These are phyloP conservation scores for Exophiala sp. DNA, from an alignment of 2,329 filamentous ascomycete species.

Conservation along the genomic window DNA sequence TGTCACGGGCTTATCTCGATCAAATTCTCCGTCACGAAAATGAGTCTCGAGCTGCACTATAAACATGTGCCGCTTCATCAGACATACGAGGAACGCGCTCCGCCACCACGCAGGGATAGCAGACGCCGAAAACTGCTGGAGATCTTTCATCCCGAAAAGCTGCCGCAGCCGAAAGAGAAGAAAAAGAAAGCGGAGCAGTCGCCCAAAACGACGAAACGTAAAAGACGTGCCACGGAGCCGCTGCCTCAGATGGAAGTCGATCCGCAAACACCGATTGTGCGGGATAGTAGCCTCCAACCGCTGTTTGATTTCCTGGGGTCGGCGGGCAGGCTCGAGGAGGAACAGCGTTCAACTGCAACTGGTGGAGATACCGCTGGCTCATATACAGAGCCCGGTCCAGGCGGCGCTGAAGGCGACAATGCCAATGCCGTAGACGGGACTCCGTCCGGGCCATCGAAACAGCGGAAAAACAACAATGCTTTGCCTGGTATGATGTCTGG, in stretches of 20 bases:
- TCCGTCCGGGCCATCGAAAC: neutral
- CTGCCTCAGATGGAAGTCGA: neutral
- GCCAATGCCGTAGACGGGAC: neutral
- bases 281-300: constrained; percentile 19
- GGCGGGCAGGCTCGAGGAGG: constrained; percentile 8
- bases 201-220: neutral
- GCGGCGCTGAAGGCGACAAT: neutral
- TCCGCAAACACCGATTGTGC: neutral
- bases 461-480: neutral
- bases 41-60: constrained; percentile 25
- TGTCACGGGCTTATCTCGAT: constrained; percentile 23
- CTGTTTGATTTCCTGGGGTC: constrained; percentile 26
- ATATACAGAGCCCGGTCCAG: too few species aligned
- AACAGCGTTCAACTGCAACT: neutral
- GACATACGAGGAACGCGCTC: constrained; percentile 27
- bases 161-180: constrained; percentile 11
- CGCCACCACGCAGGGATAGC: constrained; percentile 19
- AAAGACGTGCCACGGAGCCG: constrained; percentile 15
- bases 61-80: constrained; percentile 26
- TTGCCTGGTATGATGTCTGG: constrained; percentile 20
- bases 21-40: constrained; percentile 28
- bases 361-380: too few species aligned
- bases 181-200: constrained; percentile 7
- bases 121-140: constrained; percentile 24
- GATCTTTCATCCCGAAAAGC: constrained; percentile 24